phyloP scores from a whole-genome alignment of 2,329 filamentous ascomycete genomes.

The Bipolaris gigantea region DNA sequence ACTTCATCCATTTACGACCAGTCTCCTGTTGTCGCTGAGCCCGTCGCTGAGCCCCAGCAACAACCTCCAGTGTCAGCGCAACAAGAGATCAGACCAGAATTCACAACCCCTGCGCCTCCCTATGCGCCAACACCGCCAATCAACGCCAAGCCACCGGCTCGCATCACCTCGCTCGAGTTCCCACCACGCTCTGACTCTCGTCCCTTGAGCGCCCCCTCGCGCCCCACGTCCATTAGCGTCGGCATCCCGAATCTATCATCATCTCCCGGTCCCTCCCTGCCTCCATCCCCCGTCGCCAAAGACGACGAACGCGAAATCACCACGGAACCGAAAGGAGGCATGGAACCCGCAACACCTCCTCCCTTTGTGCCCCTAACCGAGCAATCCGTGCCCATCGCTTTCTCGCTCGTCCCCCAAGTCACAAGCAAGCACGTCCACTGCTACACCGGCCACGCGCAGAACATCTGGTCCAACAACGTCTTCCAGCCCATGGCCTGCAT shows the following conservation, averaged over 20 bases:
- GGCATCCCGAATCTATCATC: background rate
- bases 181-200: conserved; percentile 4
- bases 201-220: conserved; percentile 2
- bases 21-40: background rate
- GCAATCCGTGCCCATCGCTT: conserved; percentile 15
- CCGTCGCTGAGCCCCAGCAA: conserved; percentile 2
- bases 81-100: background rate
- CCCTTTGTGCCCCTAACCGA: conserved; percentile 29
- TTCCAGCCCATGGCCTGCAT: conserved; percentile 43
- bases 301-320: background rate
- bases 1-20: conserved; percentile 35
- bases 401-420: conserved; percentile 32
- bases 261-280: conserved; percentile 10
- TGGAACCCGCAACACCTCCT: background rate
- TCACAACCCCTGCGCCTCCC: conserved; percentile 1
- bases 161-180: conserved; percentile 15
- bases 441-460: conserved; percentile 35
- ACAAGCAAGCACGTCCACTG: conserved; percentile 35
- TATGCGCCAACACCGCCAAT: conserved; percentile 5
- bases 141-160: conserved; percentile 5
- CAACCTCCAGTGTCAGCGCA: background rate
- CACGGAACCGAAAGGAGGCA: background rate
- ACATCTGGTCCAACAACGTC: conserved; percentile 35
- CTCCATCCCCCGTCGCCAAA: conserved; percentile 3
- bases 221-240: background rate